Evolutionary conservation across 2,329 filamentous ascomycete genomes (phyloP).

Genomic region (Acarospora socialis): DNA sequence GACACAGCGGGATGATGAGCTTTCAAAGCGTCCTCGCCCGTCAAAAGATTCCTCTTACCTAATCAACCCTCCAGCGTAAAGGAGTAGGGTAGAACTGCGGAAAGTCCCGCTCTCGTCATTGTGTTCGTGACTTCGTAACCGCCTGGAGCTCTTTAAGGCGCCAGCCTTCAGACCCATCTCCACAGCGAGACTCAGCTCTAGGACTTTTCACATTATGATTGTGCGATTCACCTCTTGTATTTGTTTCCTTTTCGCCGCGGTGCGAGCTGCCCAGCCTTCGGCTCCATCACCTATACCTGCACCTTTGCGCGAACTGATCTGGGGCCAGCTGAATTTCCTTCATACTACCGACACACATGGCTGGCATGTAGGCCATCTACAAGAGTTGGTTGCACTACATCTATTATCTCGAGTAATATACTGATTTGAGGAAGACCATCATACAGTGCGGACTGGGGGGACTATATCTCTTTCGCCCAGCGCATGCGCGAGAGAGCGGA

Average conservation of each 20-base stretch:
- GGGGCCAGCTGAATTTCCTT: constrained; percentile 95
- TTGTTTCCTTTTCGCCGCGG: constrained; percentile 5
- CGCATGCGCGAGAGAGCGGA: constrained; percentile 72
- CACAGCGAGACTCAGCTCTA: no score
- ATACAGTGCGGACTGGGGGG: constrained; percentile 93
- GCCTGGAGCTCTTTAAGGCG: no score
- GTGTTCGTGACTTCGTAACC: no score
- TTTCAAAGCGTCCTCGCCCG: no score
- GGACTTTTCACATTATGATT: no score
- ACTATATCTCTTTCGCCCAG: constrained; percentile 84
- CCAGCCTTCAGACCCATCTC: no score
- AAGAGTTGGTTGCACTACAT: constrained; percentile 48
- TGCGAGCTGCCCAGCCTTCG: constrained; percentile 55
- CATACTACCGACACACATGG: constrained; percentile 94
- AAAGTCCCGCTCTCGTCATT: no score
- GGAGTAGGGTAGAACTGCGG: no score
- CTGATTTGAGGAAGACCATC: constrained; percentile 45
- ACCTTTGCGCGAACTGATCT: constrained; percentile 69
- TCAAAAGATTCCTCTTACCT: no score
- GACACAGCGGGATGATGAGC: no score
- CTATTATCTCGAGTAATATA: constrained; percentile 13
- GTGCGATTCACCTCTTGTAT: no score
- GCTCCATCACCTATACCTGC: constrained; percentile 64
- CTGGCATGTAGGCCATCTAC: constrained; percentile 85
- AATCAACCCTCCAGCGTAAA: no score